Conservation (phyloP, 2,329 filamentous ascomycete species). For the Periconia sp. region DNA sequence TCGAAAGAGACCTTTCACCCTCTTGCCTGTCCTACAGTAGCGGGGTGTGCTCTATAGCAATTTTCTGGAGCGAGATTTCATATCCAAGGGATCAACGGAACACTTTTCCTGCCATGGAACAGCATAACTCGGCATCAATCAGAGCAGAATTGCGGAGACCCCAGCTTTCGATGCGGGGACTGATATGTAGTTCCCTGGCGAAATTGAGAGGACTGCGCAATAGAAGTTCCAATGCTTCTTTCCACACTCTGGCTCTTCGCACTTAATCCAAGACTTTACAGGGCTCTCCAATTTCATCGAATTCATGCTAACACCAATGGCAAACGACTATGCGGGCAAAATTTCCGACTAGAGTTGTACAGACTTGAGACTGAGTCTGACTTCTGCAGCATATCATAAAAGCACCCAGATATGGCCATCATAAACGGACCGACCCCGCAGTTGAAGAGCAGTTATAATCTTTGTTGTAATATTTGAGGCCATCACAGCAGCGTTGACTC, state of each 20-base stretch:
- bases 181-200: background rate
- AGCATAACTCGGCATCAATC: slow-evolving; percentile 18
- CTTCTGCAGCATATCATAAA: background rate
- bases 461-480: no score
- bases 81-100: slow-evolving; percentile 20
- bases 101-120: slow-evolving; percentile 21
- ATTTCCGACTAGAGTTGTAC: background rate
- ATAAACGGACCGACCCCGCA: background rate
- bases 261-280: background rate
- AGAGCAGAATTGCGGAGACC: slow-evolving; percentile 24
- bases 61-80: slow-evolving; percentile 29
- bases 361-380: background rate
- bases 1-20: slow-evolving; percentile 41
- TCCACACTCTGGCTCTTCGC: background rate
- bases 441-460: background rate
- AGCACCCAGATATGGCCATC: no score
- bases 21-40: slow-evolving; percentile 43
- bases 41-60: slow-evolving; percentile 42
- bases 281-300: no score
- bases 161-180: slow-evolving; percentile 36
- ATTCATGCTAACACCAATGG: no score
- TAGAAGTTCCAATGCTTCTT: no score
- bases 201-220: no score
- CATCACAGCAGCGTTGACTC: no score
- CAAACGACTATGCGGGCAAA: background rate